Base-by-base conservation (phyloP, 768 basidiomycete species). In the Pleurotus giganteus region DNA sequence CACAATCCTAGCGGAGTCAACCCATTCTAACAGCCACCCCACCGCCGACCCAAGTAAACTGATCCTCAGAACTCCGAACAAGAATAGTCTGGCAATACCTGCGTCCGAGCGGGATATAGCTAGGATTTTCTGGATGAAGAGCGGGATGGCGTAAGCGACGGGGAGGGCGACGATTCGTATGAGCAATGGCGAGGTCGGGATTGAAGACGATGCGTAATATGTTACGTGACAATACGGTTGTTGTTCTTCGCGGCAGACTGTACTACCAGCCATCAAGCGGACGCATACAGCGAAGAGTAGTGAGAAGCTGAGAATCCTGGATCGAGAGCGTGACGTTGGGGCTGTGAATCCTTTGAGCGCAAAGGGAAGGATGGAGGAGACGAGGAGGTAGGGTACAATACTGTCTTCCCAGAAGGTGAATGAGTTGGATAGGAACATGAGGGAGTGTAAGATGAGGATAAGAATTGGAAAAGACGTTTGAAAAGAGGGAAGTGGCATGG, bases 391-490 rank as follows among this genome's bases (percentile, higher is more conserved):
- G 6, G 85, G 81, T 9, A 89, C 76, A 53, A 91, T 75, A 28
- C 81, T 81, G 66, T 98, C 95, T 79, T 99, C 97, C 94, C 94
- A 98, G 68, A 98, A 82, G n/a, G 91, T 92, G 75, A 92, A 96
- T 0, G 94, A 97, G 74, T 98, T 98, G 23, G 94, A 96, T 13
- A 88, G 81, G 70, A 96, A 96, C 5, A 87, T 75, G 3, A 88
- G 52, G 1, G 86, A 70, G 62, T 98, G 94, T 2, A 93, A 73
- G 54, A 83, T 54, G 53, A 88, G 77, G 29, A 84, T 13, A 13
- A 41, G 19, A 17, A 41, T 41, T 70, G 34, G 46, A 28, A 89
- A 58, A 1, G 78, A 74, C 1, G 69, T 61, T 7, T 71, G 63
- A 26, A 58, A 34, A 34, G 70, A 60, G 29, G 60, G 46, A 9